Evolutionary conservation across 2,329 filamentous ascomycete genomes (phyloP).

Genomic region (Pseudogymnoascus sp.): DNA sequence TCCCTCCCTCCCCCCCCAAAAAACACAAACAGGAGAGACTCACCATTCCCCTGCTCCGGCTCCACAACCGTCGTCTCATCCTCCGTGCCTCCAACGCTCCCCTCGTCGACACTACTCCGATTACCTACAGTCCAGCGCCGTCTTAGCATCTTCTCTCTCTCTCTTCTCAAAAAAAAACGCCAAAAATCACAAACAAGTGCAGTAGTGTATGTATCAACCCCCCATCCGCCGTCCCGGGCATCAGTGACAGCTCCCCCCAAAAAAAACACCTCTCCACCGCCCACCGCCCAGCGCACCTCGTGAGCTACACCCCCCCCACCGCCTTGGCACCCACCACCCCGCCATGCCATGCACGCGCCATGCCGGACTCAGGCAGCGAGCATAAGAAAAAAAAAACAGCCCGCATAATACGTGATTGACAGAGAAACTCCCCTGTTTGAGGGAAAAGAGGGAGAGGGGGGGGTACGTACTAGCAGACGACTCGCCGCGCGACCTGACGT

Average conservation of each 20-base stretch:
- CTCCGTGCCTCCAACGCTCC: constrained; percentile 40
- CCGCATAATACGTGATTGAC: not conserved
- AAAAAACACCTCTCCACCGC: not conserved
- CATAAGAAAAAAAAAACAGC: not conserved
- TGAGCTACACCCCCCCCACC: not conserved
- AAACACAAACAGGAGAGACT: constrained; percentile 27
- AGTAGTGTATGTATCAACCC: too few relatives aligned
- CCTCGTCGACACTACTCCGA: constrained; percentile 29
- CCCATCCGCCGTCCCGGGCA: not conserved
- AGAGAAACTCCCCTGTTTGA: not conserved
- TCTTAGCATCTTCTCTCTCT: not conserved
- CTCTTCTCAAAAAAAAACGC: not conserved
- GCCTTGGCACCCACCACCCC: not conserved
- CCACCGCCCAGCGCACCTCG: not conserved
- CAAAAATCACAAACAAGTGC: too few relatives aligned
- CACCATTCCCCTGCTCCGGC: constrained; percentile 89
- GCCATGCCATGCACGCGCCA: not conserved
- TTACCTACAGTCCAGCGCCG: constrained; percentile 30
- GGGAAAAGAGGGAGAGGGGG: not conserved
- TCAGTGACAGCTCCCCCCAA: not conserved
- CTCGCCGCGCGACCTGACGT: not conserved
- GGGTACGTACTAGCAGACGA: not conserved
- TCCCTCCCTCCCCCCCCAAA: constrained; percentile 16
- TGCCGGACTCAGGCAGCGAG: not conserved
- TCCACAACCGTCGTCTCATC: constrained; percentile 77